Base-by-base conservation (phyloP, 2,329 filamentous ascomycete species). In the Tolypocladium tundrense region DNA sequence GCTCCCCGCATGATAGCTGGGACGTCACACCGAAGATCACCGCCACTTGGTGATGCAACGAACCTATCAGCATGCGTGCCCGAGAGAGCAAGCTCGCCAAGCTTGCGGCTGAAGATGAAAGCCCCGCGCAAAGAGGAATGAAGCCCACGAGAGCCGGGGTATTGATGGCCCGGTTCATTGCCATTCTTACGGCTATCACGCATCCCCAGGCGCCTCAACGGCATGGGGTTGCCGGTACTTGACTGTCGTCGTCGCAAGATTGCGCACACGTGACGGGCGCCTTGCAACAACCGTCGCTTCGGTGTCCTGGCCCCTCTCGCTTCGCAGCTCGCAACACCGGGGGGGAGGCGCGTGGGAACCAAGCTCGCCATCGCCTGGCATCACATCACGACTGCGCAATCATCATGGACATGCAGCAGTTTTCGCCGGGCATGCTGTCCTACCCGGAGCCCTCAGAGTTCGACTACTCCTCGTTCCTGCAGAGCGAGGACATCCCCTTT, bases 391-490 rank as follows among this genome's bases (percentile, higher is more conserved):
- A 27, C 53, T 1, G 39, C 4, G 16, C 53, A 39, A 10, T 40
- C 13, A 9, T 21, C 48, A 72, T 73, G 70, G 68, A 72, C 54
- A 57, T 70, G 55, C 64, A 67, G 24, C 60, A 61, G 1, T 66
- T 70, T 53, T 57, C 65, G 2, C 41, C 65, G 1, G 67, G 61
- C 40, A 64, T 72, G 40, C 63, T 75, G 33, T 59, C 65, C 35
- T 68, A 71, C 55, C 59, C 65, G 8, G 67, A 67, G 6, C 65
- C 68, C n/a, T 45, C 65, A 6, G 65, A 73, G 16, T 75, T 76
- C 52, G 74, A 75, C 64, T 76, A 76, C 51, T 66, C 64, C 10
- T 67, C 67, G 51, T 76, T 75, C 56, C 67, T 77, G 31, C 68
- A 72, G 40, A 35, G 58, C 35, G 68, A 68, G 2, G 60, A 62